Base-by-base conservation (phyloP, 768 basidiomycete genomes). In the Lepiota brunneoincarnata region DNA sequence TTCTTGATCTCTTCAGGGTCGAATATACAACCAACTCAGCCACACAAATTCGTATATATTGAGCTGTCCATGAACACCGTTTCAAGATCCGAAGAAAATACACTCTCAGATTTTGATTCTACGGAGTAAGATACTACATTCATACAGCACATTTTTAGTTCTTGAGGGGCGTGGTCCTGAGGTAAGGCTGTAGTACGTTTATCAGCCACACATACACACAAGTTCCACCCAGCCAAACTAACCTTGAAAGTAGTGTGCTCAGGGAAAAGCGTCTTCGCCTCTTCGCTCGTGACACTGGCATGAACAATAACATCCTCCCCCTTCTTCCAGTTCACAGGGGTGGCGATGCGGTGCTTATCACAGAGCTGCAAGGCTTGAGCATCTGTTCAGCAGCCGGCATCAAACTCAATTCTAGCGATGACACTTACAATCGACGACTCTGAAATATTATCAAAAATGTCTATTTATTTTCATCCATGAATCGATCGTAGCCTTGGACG, bases 261-360 rank as follows among this genome's bases (percentile, higher is more conserved):
- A 26, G 93, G 92, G 88, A 98, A 98, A 56, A 97, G 74, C 57
- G 83, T 84, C 77, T 91, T 89, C 21, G 93, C 94, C 71, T 98
- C 90, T 21, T 97, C 92, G 67, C 87, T 87, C 57, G 75, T 76
- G 46, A 98, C 92, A 6, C 77, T 68, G 21, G 92, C 85, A 68
- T 94, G 92, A 40, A 99, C 87, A 65, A 99, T 97, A 54, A 98
- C 94, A 67, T 94, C 87, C 3, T 95, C 87, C 39, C 93, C 93
- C 69, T 86, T 87, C 59, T 86, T 83, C 96, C 96, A 98, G 82
- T 97, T 94, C 51, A 91, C 95, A 18, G 93, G 93, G 5, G 94
- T 96, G 20, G 90, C 90, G 57, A 94, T 78, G 59, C 80, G 80
- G 70, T 91, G 77, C 71, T 87, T 90, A 74, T 91, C 89, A 41